A percentile compares a stretch with the other conserved stretches of the same genome.
phyloP scores from a whole-genome alignment of 352 stramenopile species.

The Globisporangium cylindrosporum region DNA sequence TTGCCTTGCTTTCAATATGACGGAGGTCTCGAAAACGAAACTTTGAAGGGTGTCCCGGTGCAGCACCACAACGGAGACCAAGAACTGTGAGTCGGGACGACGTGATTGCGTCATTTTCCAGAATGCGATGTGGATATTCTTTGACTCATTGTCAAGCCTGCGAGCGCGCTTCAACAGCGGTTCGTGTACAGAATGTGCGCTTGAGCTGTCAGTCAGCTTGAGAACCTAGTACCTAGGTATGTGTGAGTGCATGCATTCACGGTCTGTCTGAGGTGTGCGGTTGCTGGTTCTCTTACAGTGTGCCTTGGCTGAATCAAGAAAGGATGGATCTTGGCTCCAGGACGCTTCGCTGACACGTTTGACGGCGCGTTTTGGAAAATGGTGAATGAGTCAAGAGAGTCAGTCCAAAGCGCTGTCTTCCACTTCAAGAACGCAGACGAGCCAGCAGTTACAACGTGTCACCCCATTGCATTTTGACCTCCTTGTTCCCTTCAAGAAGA shows the following conservation, averaged over 20 bases:
- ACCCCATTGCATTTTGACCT: neutral
- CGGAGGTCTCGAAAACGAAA: neutral
- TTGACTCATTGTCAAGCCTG: neutral
- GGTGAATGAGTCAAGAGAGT: neutral
- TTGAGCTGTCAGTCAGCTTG: neutral
- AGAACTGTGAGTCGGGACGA: neutral
- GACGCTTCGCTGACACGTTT: neutral
- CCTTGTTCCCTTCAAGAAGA: neutral
- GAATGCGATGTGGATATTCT: neutral
- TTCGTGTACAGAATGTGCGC: neutral
- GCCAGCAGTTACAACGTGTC: neutral
- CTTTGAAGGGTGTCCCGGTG: neutral
- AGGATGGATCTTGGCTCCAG: neutral
- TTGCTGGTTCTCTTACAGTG: neutral
- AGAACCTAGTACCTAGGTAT: neutral
- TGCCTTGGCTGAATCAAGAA: neutral
- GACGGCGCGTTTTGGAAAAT: neutral
- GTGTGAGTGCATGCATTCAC: neutral
- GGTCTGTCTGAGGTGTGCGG: neutral
- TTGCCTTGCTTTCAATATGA: slow-evolving; percentile 6
- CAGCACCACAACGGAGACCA: neutral
- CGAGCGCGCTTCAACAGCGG: too few relatives aligned
- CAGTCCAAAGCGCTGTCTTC: neutral
- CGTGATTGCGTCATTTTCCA: slow-evolving; percentile 1
- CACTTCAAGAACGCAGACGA: neutral